Base-by-base conservation (phyloP, 768 basidiomycete species). In the Tulasnella sp. region DNA sequence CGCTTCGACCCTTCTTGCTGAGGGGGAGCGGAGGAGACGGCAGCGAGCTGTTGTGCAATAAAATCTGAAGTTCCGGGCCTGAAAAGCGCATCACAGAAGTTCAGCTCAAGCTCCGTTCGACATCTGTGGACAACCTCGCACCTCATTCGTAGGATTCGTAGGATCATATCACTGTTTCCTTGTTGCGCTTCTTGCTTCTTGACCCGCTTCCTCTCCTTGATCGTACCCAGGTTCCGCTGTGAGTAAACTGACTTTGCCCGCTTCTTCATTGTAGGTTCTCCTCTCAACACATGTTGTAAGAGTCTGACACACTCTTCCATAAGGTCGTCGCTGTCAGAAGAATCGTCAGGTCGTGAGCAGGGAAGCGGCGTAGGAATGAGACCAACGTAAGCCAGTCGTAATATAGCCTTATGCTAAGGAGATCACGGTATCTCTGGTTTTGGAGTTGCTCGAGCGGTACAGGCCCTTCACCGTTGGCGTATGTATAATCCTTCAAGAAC, bases 301-400 rank as follows among this genome's bases (percentile, higher is more conserved):
- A 92, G 87, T 7, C 88, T 83, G 19, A 96, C 92, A 65, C 92
- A 96, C 73, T 96, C 93, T 71, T 96, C 88, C 86, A 90, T 93
- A 29, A 90, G 73, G 10, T 81, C 82, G 68, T 89, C 88, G 42
- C 88, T 89, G 64, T 21, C 58, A 54, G 17, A 61, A 51, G 47
- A 58, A 17, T 26, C 15, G 1, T 17, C 3, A 21, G 30, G 68
- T 50, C 51, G 30, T 43, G 64, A 43, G 61, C 64, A 29, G 55
- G 13, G 32, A 51, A 54, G 48, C 51, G 3, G 2, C n/a, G 42
- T 7, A 56, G 15, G n/a, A 8, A 4, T 68, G 48, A 34, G 3
- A 73, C 86, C 56, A 69, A 90, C 88, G 88, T 90, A 66, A 84
- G 79, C 92, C 90, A 94, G 68, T 99, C 96, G 67, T 99, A 97